Evolutionary conservation across 331 rosid species (phyloP).

Genomic region (Cydonia oblonga): DNA sequence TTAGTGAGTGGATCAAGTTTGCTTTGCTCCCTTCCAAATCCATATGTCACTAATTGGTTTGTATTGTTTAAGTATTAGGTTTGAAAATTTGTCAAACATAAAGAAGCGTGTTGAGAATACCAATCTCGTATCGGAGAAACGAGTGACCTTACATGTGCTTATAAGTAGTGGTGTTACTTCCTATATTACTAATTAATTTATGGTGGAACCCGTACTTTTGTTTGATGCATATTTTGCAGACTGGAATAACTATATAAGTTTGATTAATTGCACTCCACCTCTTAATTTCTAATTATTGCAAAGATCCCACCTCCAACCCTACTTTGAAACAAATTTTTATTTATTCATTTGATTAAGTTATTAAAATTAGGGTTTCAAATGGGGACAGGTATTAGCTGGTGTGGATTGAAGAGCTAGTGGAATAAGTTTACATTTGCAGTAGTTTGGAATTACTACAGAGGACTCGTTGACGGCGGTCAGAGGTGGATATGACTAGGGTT

Average conservation of each 20-base stretch:
- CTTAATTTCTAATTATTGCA: neutral
- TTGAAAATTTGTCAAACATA: too few relatives aligned
- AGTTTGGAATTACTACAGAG: neutral
- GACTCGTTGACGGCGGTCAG: neutral
- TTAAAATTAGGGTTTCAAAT: neutral
- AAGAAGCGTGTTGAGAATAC: too few relatives aligned
- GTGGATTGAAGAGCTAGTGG: neutral
- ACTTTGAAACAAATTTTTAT: too few relatives aligned
- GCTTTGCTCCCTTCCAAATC: neutral
- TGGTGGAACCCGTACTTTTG: too few relatives aligned
- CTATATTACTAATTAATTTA: too few relatives aligned
- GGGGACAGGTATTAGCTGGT: neutral
- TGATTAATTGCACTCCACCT: neutral
- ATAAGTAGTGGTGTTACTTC: too few relatives aligned
- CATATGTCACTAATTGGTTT: too few relatives aligned
- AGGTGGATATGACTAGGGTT: neutral
- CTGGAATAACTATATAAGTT: neutral
- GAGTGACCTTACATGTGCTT: too few relatives aligned
- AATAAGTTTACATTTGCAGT: conserved; percentile 1
- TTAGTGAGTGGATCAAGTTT: neutral
- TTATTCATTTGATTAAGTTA: too few relatives aligned
- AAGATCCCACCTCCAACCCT: too few relatives aligned
- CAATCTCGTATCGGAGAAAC: fast-evolving
- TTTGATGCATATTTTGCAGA: neutral
- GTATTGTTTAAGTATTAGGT: too few relatives aligned